Conservation (phyloP, 192 early-diverging fungal species). For the Rhizophagus clarus region DNA sequence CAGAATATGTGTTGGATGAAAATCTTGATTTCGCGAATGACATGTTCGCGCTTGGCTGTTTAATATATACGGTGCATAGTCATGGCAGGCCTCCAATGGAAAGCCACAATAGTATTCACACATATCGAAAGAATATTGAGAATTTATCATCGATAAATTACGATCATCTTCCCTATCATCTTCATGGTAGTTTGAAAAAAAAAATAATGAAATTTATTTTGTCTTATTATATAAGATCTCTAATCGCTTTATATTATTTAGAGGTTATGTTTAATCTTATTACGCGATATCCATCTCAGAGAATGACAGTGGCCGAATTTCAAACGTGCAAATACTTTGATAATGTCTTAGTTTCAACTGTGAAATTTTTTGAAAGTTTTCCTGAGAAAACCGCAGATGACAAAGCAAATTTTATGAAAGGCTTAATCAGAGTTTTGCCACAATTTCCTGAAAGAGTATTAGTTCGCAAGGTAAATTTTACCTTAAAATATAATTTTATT, state of each 20-base stretch:
- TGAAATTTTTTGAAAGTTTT: slow-evolving; percentile 78
- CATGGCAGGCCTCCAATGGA: slow-evolving; percentile 65
- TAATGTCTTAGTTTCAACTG: slow-evolving; percentile 74
- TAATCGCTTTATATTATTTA: slow-evolving; percentile 9
- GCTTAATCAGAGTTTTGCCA: slow-evolving; percentile 65
- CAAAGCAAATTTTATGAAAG: slow-evolving; percentile 80
- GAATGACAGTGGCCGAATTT: slow-evolving; percentile 66
- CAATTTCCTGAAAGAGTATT: slow-evolving; percentile 73
- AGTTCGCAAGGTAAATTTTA: slow-evolving; percentile 60
- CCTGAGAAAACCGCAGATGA: slow-evolving; percentile 77
- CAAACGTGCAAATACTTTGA: slow-evolving; percentile 75
- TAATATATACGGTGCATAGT: slow-evolving; percentile 72
- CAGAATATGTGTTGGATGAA: slow-evolving; percentile 70
- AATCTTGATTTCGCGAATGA: slow-evolving; percentile 58
- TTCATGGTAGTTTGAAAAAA: slow-evolving; percentile 44
- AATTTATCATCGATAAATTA: slow-evolving; percentile 43
- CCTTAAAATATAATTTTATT: no score
- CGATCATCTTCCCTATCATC: slow-evolving; percentile 53
- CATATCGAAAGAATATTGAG: slow-evolving; percentile 61
- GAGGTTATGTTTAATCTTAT: slow-evolving; percentile 59
- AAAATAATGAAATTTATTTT: not conserved
- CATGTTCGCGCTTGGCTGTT: slow-evolving; percentile 80
- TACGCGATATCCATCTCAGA: slow-evolving; percentile 49
- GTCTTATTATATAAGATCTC: not conserved
- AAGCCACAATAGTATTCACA: slow-evolving; percentile 64